These are phyloP conservation scores for Rubia balearica DNA, from an alignment of 305 asterid genomes.

Conservation along the genomic window DNA sequence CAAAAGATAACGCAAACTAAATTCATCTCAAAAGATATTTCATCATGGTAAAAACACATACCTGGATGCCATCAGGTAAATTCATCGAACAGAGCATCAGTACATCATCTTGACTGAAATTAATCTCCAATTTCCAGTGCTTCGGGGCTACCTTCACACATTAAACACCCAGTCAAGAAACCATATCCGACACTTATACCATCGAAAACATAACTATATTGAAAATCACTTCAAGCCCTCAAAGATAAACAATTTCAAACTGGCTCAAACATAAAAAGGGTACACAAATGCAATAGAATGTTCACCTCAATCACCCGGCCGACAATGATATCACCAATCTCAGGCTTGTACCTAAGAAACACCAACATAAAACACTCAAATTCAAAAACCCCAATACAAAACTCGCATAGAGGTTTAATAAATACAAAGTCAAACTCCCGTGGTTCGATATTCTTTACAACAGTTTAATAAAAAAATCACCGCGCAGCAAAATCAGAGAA, in stretches of 20 bases:
- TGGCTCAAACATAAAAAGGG: background rate
- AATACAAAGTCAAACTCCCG: too few relatives aligned
- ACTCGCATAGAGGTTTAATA: too few relatives aligned
- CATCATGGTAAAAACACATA: conserved; percentile 17
- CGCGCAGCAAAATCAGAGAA: too few relatives aligned
- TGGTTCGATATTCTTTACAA: too few relatives aligned
- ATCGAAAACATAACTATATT: background rate
- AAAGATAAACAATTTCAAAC: background rate
- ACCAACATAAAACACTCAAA: background rate
- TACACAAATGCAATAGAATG: background rate
- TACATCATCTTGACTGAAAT: conserved; percentile 84
- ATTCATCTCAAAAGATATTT: background rate
- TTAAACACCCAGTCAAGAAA: conserved; percentile 7
- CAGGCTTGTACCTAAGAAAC: background rate
- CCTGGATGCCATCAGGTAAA: conserved; percentile 98
- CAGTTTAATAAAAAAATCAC: too few relatives aligned
- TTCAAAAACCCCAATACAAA: too few relatives aligned
- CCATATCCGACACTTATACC: background rate
- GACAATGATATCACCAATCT: background rate
- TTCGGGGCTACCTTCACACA: conserved; percentile 71
- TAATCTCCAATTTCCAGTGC: conserved; percentile 91
- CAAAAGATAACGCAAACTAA: background rate
- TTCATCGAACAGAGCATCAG: conserved; percentile 95
- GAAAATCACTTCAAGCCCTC: background rate
- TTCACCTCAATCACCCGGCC: background rate